These are phyloP conservation scores for Skeletonema menzelii DNA, from an alignment of 108 stramenopile species.

Conservation along the genomic window DNA sequence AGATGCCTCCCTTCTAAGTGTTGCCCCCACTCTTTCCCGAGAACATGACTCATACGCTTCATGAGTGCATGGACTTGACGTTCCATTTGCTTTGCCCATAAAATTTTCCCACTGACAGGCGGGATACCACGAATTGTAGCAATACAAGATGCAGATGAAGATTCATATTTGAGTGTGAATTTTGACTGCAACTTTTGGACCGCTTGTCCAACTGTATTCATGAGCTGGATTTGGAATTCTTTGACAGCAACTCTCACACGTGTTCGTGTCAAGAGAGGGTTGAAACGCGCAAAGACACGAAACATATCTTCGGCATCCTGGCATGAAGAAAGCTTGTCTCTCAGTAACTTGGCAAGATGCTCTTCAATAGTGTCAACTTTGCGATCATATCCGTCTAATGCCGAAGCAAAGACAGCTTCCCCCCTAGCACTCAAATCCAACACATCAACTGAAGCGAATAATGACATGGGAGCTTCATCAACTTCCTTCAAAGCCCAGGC, in stretches of 20 bases:
- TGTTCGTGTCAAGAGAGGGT: constrained; percentile 91
- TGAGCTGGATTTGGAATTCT: constrained; percentile 93
- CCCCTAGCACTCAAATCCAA: constrained; percentile 76
- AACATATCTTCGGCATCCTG: constrained; percentile 98
- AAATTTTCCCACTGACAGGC: constrained; percentile 93
- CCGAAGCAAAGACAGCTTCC: constrained; percentile 58
- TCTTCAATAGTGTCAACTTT: constrained; percentile 89
- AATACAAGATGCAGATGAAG: constrained; percentile 65
- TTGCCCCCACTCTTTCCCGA: constrained; percentile 96
- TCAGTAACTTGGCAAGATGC: constrained; percentile 70
- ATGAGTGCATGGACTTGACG: constrained; percentile 91
- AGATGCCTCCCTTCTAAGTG: constrained; percentile 94
- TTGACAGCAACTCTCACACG: constrained; percentile 92
- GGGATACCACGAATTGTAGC: constrained; percentile 92
- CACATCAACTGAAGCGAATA: constrained; percentile 68
- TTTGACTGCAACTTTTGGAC: constrained; percentile 92
- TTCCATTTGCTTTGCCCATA: constrained; percentile 99
- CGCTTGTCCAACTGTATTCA: constrained; percentile 88
- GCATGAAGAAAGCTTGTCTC: constrained; percentile 79
- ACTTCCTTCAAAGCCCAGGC: constrained; percentile 66
- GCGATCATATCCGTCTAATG: constrained; percentile 80
- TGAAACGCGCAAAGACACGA: constrained; percentile 92
- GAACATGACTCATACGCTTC: constrained; percentile 91
- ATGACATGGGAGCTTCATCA: constrained; percentile 66
- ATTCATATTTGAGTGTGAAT: constrained; percentile 91